Evolutionary conservation across 2,329 filamentous ascomycete species (phyloP).

Genomic region (Cladobotryum mycophilum): DNA sequence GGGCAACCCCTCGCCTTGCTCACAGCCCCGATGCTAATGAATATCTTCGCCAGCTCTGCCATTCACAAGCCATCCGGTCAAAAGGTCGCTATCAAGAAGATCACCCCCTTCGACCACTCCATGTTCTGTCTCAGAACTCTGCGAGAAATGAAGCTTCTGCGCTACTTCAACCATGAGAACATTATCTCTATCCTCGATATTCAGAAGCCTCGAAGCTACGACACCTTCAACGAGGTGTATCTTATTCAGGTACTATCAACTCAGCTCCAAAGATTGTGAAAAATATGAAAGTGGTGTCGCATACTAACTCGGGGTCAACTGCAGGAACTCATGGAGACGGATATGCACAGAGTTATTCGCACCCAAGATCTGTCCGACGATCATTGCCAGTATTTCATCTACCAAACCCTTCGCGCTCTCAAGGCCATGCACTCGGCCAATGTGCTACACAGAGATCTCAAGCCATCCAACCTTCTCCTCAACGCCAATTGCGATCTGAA

Average conservation of each 20-base stretch:
- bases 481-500: constrained; percentile 99
- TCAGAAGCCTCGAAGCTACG: constrained; percentile 93
- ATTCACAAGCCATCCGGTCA: constrained; percentile 97
- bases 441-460: constrained; percentile 92
- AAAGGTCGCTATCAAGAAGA: constrained; percentile 99
- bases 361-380: constrained; percentile 98
- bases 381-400: constrained; percentile 99
- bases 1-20: constrained; percentile 1
- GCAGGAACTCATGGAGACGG: constrained; percentile 97
- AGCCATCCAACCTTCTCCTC: constrained; percentile 91
- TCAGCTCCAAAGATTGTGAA: neutral
- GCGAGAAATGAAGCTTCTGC: constrained; percentile 96
- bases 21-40: constrained; percentile 1
- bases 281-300: neutral
- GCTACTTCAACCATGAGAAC: constrained; percentile 99
- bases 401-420: constrained; percentile 92
- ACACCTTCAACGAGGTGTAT: constrained; percentile 95
- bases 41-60: constrained; percentile 61
- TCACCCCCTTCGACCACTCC: constrained; percentile 97
- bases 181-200: constrained; percentile 99
- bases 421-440: constrained; percentile 99
- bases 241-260: constrained; percentile 76
- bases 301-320: neutral
- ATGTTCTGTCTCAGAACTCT: constrained; percentile 97
- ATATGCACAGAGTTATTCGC: constrained; percentile 98